Evolutionary conservation across 345 rosid genomes (phyloP).

Genomic region (Bruguiera parviflora): DNA sequence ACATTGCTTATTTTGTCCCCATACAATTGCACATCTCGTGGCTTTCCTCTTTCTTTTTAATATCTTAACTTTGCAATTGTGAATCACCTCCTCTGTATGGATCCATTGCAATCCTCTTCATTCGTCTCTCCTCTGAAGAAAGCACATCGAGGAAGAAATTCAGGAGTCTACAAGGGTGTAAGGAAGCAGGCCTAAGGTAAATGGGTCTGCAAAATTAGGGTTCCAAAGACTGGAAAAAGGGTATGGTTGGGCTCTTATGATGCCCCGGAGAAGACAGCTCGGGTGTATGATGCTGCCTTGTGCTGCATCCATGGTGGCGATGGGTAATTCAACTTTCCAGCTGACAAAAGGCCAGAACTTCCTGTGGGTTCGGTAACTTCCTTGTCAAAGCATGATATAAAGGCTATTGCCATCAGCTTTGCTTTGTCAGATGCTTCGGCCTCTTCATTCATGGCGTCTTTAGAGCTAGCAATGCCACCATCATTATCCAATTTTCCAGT

Average conservation of each 20-base stretch:
- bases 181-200: slow-evolving; percentile 35
- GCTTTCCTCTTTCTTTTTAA: not conserved
- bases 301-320: slow-evolving; percentile 38
- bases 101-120: slow-evolving; percentile 11
- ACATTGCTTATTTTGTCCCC: slow-evolving; percentile 8
- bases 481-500: too few species aligned
- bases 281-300: slow-evolving; percentile 47
- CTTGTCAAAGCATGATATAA: slow-evolving; percentile 32
- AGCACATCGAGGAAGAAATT: slow-evolving; percentile 16
- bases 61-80: too few species aligned
- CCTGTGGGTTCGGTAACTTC: too few species aligned
- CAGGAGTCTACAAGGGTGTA: slow-evolving; percentile 38
- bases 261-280: slow-evolving; percentile 46
- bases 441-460: slow-evolving; percentile 5
- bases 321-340: slow-evolving; percentile 41
- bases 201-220: slow-evolving; percentile 46
- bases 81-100: slow-evolving; percentile 11
- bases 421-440: slow-evolving; percentile 26
- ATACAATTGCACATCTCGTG: not conserved
- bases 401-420: slow-evolving; percentile 30
- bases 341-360: slow-evolving; percentile 33
- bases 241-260: slow-evolving; percentile 62
- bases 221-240: slow-evolving; percentile 39
- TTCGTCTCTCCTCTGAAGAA: slow-evolving; percentile 15
- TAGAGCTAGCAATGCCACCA: slow-evolving; percentile 14